Base-by-base conservation (phyloP, 768 basidiomycete species). In the Tubosaeta sp. region DNA sequence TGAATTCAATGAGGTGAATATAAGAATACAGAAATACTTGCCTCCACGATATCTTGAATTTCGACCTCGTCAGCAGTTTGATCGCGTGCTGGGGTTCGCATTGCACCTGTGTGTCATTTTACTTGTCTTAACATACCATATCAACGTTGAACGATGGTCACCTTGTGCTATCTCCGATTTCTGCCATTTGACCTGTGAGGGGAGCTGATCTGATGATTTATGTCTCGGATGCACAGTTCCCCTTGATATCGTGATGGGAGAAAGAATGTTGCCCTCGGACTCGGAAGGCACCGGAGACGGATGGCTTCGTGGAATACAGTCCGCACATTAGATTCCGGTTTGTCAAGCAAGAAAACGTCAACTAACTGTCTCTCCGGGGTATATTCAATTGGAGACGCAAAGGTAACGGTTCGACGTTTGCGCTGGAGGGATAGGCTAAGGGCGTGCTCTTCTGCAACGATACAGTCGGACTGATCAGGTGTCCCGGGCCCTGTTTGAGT, bases 1-100 rank as follows among this genome's bases (percentile, higher is more conserved):
- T 26, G 37, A 17, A 50, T 33, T 46, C 43, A 44, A 33, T 41
- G 19, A 22, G 13, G 39, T 35, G 31, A 19, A 10, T 26, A 34
- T 38, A 33, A 37, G 25, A 50, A 16, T 7, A 17, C 19, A 47
- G 11, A 19, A 4, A 19, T 12, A 53, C 69, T 66, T 56, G 80
- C 82, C 51, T 75, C 70, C 32, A 76, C 65, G 49, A 84, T 81
- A 37, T 64, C 66, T 50, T 62, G 60, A 9, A 71, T 62, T 26
- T 51, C 63, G 32, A 42, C 55, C 9, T 53, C 56, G 11, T 57
- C 55, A 8, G 43, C 17, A 26, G 11, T 46, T 19, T 39, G 43
- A 39, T 50, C 46, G n/a, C 29, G 35, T 16, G 14, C 37, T 6
- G 50, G 35, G 25, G 34, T 19, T 52, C 59, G 42, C 8, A 29